Evolutionary conservation across 805 yeast genomes (phyloP), one percentile per base, ranked within the genome.

Genomic region (Starmerella kuoi): DNA sequence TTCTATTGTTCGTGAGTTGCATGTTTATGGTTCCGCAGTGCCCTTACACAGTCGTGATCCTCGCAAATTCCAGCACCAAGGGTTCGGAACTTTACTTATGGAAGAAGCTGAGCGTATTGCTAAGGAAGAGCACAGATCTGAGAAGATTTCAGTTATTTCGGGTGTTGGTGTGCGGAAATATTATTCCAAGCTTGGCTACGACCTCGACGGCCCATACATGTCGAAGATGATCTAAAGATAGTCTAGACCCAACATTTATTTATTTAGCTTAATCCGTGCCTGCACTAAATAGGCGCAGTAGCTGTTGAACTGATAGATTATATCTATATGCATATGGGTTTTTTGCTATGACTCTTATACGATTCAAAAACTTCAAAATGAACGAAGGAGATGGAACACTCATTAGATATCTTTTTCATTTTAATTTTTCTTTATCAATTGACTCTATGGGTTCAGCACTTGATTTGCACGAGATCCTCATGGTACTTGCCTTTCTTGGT

Each of bases 81-180:
- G 98, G 18, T 91, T 88, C 60, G 98, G 98, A 49, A 88, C 98
- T 5, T 68, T 91, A 55, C 64, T 91, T 39, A 91, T 91, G 98
- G 97, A 91, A 62, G 98, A 91, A 62, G 98, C 98, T 3, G 97
- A 85, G 55, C 73, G 95, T 51, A 91, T 91, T 46, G 91, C 98
- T 1, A 72, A 77, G 39, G 95, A 86, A 55, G 98, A 91, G 60
- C 98, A 91, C 60, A 94, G 95, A 0, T 79, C 94, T 4, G 67
- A 70, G 40, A 91, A 91, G 65, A 80, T 91, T 28, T 77, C 94
- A 59, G 98, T 91, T 41, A 91, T 91, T 53, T 79, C 93, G 26
- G 98, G 98, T 52, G 96, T 91, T 31, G 98, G 98, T 51, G 98
- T 91, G 30, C 73, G 98, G 59, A 91, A 88, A 60, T 91, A 91